Percentiles rank a stretch among this genome's conserved stretches.
Evolutionary conservation across 2,329 filamentous ascomycete species (phyloP).

Genomic region (Curvularia eragrostidis): DNA sequence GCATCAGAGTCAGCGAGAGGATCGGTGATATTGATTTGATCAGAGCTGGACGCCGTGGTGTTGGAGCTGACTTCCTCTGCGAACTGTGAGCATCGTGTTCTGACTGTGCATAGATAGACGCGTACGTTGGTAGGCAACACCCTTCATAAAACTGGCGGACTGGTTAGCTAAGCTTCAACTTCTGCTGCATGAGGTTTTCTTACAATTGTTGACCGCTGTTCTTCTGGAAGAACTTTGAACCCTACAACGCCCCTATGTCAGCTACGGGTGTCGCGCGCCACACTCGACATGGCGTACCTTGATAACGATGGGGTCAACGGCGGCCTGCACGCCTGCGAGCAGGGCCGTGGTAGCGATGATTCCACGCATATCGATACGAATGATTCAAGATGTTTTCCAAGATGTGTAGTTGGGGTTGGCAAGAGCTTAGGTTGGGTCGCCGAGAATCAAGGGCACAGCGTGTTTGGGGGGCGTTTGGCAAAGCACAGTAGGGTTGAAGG

Average conservation of each 20-base stretch:
- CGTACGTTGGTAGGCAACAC: slow-evolving; percentile 85
- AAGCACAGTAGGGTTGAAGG: slow-evolving; percentile 23
- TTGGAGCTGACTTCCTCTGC: slow-evolving; percentile 64
- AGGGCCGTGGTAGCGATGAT: slow-evolving; percentile 59
- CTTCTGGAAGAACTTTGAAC: slow-evolving; percentile 88
- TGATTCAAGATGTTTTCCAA: slow-evolving; percentile 32
- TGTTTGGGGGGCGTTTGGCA: slow-evolving; percentile 13
- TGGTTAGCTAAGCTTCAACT: slow-evolving; percentile 23
- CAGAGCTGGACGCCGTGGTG: slow-evolving; percentile 60
- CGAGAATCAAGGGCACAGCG: slow-evolving; percentile 28
- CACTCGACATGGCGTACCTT: slow-evolving; percentile 61
- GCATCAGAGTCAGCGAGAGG: slow-evolving; percentile 74
- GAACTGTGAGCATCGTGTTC: slow-evolving; percentile 15
- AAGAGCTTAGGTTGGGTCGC: slow-evolving; percentile 34
- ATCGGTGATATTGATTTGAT: slow-evolving; percentile 70
- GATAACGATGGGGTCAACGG: slow-evolving; percentile 69
- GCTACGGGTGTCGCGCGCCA: slow-evolving; percentile 7
- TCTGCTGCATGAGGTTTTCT: slow-evolving; percentile 9
- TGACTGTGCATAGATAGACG: background rate
- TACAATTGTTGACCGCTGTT: slow-evolving; percentile 75
- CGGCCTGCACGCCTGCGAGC: slow-evolving; percentile 60
- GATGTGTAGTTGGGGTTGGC: slow-evolving; percentile 35
- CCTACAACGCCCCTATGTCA: slow-evolving; percentile 59
- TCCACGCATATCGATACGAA: slow-evolving; percentile 60
- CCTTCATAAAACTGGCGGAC: slow-evolving; percentile 75